Evolutionary conservation across 2,329 filamentous ascomycete genomes (phyloP), one percentile per base, ranked within the genome.

Genomic region (Penicillium oxalicum): DNA sequence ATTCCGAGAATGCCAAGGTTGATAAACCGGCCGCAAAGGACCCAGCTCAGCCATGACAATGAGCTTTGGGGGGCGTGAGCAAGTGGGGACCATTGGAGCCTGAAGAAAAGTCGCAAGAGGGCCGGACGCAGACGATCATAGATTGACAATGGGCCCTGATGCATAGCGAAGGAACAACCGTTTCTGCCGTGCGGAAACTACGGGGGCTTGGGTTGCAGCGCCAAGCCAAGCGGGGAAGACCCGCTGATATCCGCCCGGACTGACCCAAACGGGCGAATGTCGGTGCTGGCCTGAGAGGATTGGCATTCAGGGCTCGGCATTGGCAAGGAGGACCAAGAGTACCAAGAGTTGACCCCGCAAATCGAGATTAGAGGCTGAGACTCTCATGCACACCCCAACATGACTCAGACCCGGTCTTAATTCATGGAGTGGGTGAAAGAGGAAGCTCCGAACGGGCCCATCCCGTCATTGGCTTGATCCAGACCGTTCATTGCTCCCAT

Each of bases 151-250:
- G 12, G 13, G 28, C 33, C 33, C 18, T 18, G 18, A 18, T 18
- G 18, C 18, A 18, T 18, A 18, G 18, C 49, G 46, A 48, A 52
- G 41, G 25, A 44, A 55, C 9, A 33, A 39, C 26, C 38, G 24
- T 24, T 18, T 32, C 18, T 41, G 24, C 12, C 37, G 33, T 28
- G 26, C 40, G 24, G 46, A 26, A 7, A 32, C 3, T 32, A 7
- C 9, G 29, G 29, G 28, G 44, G 44, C 54, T 53, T 53, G 46
- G 53, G 53, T 55, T 58, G 49, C 58, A 58, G 49, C 51, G 58
- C 59, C 55, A 58, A 58, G 55, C 35, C 24, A 40, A 49, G 44
- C 49, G 40, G 46, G 35, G 29, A 27, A 45, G 34, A 24, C 46
- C 52, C 47, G 54, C 34, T 46, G 48, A 47, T 51, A 48, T n/a